Base-by-base conservation (phyloP, 257 asterid genomes). In the Ophiorrhiza pumila region DNA sequence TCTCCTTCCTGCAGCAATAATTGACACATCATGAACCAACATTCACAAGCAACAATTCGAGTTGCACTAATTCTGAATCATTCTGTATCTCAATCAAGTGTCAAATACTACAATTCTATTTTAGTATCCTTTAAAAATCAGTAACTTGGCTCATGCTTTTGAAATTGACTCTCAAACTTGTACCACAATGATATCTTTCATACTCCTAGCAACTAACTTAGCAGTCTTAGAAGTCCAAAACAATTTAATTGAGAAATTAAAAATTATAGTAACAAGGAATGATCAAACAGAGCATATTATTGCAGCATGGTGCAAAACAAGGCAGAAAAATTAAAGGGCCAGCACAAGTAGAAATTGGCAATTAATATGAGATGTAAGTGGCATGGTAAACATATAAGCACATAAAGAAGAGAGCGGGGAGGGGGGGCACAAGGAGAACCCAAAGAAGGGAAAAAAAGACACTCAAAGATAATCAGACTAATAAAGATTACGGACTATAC, bases 1-100 rank as follows among this genome's bases (percentile, higher is more conserved):
- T 87, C 84, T 95, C 99, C 81, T 92, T 95, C 89, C 98, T 95
- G 94, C 72, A 84, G 58, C 37, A 50, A 45, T 43, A 46, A 7
- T 64, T 14, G 25, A 17, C 56, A 65, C n/a, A 43, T 18, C 18
- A 50, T 47, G 72, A 61, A 27, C 43, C 29, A 3, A n/a, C 25
- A 74, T 52, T 50, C 52, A 53, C 29, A 7, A 14, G 43, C 12
- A 55, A 22, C 25, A 20, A 25, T 27, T 23, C 22, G 6, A 49
- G 6, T 15, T 11, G 17, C 15, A 37, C 10, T 41, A 14, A 14
- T 9, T 17, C 67, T 45, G 0, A 41, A 34, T n/a, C 5, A 15
- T 32, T 49, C 14, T 43, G 13, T 42, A 17, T 39, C 46, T n/a
- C 10, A 2, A 7, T 29, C 32, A 15, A 34, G 31, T 34, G 13